Evolutionary conservation across 202 grass and related monocot genomes (phyloP).

Genomic region (Miscanthus sacchariflorus): DNA sequence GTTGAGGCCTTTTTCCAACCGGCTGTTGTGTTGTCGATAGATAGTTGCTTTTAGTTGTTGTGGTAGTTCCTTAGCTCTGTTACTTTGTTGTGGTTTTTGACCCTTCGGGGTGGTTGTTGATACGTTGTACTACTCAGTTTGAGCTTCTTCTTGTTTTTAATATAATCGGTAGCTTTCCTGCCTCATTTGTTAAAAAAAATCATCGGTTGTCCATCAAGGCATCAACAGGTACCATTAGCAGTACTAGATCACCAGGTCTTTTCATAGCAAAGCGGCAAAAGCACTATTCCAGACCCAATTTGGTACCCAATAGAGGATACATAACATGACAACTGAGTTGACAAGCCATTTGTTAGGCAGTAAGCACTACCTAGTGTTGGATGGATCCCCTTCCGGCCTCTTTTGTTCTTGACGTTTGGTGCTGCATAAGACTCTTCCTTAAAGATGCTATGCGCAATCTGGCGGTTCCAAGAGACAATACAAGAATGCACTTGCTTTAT

Average conservation of each 20-base stretch:
- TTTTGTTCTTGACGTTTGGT: constrained; percentile 40
- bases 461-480: constrained; percentile 30
- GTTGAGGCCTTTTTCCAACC: no score
- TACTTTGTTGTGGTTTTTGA: no score
- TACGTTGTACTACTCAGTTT: no score
- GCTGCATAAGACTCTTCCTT: constrained; percentile 24
- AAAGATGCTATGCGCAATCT: constrained; percentile 27
- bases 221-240: not conserved
- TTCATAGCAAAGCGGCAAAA: not conserved
- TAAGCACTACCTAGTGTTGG: not conserved
- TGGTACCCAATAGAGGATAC: not conserved
- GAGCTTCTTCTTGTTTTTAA: no score
- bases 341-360: constrained; percentile 31
- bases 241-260: not conserved
- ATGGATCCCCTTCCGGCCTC: no score
- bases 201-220: no score
- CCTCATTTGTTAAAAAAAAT: no score
- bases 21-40: no score
- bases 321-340: not conserved
- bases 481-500: constrained; percentile 7
- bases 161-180: no score
- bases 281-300: not conserved
- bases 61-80: no score
- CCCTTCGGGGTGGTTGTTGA: no score
- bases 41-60: no score